Conservation (phyloP, 108 stramenopile species). For the Epithemia pelagica region DNA sequence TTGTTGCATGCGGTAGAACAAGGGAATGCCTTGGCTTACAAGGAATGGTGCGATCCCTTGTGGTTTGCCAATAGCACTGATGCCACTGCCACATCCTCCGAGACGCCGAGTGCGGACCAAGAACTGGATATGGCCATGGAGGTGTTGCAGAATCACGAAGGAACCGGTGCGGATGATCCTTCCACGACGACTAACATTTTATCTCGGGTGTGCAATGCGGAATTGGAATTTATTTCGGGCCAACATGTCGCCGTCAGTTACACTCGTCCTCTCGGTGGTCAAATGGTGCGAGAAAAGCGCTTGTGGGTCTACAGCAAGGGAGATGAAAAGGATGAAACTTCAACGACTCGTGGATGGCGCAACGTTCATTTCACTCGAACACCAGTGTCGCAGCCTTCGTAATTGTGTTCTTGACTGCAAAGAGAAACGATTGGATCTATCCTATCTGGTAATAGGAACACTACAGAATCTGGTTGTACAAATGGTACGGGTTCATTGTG, state of each 20-base stretch:
- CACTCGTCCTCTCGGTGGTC: conserved; percentile 25
- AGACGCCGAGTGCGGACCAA: background rate
- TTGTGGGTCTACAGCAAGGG: conserved; percentile 33
- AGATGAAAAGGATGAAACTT: background rate
- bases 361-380: conserved; percentile 45
- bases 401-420: too few species aligned
- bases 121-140: background rate
- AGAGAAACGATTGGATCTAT: too few species aligned
- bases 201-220: conserved; percentile 26
- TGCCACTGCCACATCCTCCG: conserved; percentile 1
- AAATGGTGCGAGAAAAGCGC: conserved; percentile 32
- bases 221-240: conserved; percentile 48
- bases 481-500: too few species aligned
- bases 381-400: too few species aligned
- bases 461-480: too few species aligned
- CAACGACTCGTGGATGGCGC: conserved; percentile 27
- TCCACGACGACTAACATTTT: background rate
- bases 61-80: conserved; percentile 16
- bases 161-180: conserved; percentile 17
- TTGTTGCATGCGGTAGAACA: conserved; percentile 42
- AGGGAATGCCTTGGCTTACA: conserved; percentile 27
- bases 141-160: conserved; percentile 13
- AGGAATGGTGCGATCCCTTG: conserved; percentile 30
- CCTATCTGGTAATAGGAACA: too few species aligned
- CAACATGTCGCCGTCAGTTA: conserved; percentile 60